Percentiles rank a stretch among this genome's conserved stretches.
Conservation (phyloP, 2,329 filamentous ascomycete genomes). For the Penicillium janthinellum region DNA sequence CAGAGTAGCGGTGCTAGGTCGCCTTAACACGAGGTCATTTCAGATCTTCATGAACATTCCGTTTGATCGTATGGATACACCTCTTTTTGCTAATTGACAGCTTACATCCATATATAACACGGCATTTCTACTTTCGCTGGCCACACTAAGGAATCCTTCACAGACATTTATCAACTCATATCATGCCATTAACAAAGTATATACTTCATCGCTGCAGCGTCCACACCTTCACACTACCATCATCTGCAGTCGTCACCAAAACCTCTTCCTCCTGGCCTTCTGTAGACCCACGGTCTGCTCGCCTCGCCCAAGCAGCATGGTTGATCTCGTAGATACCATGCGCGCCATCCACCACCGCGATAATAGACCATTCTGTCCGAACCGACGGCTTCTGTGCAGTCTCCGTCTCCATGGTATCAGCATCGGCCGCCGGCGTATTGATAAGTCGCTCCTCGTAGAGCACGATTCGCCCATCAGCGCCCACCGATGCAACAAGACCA, state of each 20-base stretch:
- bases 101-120: too few species aligned
- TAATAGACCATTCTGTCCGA: slow-evolving; percentile 67
- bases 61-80: background rate
- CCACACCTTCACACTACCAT: slow-evolving; percentile 87
- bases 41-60: background rate
- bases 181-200: background rate
- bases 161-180: background rate
- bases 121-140: too few species aligned
- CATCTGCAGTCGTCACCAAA: slow-evolving; percentile 87
- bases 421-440: slow-evolving; percentile 15
- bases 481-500: slow-evolving; percentile 81
- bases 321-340: slow-evolving; percentile 96
- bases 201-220: slow-evolving; percentile 46
- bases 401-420: slow-evolving; percentile 32
- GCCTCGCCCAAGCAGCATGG: slow-evolving; percentile 81
- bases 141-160: background rate
- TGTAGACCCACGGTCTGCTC: slow-evolving; percentile 66
- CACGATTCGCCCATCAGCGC: slow-evolving; percentile 80
- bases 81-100: background rate
- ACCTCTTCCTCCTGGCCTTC: slow-evolving; percentile 64
- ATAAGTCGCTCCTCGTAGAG: slow-evolving; percentile 70
- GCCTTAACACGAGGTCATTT: background rate
- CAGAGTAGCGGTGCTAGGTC: background rate
- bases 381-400: slow-evolving; percentile 29
- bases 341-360: slow-evolving; percentile 69